Evolutionary conservation across 1,284 basidiomycete species (phyloP), one percentile per base, ranked within the genome.

Genomic region (Trichosporon sp.): DNA sequence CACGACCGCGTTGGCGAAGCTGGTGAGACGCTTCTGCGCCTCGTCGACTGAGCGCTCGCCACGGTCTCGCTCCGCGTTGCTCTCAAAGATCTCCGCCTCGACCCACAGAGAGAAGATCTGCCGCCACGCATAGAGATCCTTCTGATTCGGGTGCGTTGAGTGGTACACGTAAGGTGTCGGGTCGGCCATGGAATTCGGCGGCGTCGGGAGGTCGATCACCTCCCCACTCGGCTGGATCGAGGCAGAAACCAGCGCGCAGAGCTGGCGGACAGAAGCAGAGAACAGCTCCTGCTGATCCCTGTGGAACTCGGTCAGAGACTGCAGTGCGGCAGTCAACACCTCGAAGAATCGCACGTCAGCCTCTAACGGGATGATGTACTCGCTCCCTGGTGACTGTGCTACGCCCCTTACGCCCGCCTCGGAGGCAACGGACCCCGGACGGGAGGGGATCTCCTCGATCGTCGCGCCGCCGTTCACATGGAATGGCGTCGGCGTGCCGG

Each of bases 61-160:
- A 6, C 91, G 84, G 71, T 88, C 87, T 1, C 87, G 83, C 81
- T 97, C 95, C n/a, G 87, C 84, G 37, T 89, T 84, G 63, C 88
- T 89, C 81, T 96, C 94, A 77, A 97, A 98, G 5, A 98, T 90
- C 78, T 96, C 91, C 1, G 89, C 85, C 76, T 98, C 94, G 67
- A 93, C 86, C 85, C 96, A 98, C 1, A 96, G 84, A 66, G 90
- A 88, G 79, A 98, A 97, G 40, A 98, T 91, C 82, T 94, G 90
- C 38, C 96, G 86, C 96, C 96, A 98, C 2, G 90, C 88, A 78
- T 94, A 95, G n/a, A 98, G 84, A 78, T 98, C 96, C 64, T 81
- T 81, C 68, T 76, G 79, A 6, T 68, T 74, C 2, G 77, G 66
- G n/a, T 48, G 94, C 10, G 66, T 16, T 1, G 67, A 37, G 10